Evolutionary conservation across 169 alveolate genomes (phyloP).

Genomic region (Plasmodium gaboni): DNA sequence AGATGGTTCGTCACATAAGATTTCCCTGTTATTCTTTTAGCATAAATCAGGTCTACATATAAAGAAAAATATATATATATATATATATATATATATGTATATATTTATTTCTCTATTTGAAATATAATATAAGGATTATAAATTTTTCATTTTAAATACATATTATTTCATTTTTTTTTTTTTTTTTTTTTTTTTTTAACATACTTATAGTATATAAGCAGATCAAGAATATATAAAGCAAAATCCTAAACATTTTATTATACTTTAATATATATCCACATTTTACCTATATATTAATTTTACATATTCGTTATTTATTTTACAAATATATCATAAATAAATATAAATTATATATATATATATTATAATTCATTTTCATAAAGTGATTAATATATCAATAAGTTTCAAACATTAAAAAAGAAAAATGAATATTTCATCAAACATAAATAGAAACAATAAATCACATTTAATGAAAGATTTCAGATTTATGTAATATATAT

Average conservation of each 20-base stretch:
- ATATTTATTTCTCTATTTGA: too few relatives aligned
- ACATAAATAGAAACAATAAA: too few relatives aligned
- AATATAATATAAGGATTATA: background rate
- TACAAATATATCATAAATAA: background rate
- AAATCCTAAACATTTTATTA: slow-evolving; percentile 32
- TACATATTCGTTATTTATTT: background rate
- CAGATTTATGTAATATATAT: too few relatives aligned
- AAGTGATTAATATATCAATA: too few relatives aligned
- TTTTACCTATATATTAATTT: slow-evolving; percentile 1
- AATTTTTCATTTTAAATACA: background rate
- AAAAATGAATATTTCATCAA: too few relatives aligned
- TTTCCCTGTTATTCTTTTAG: slow-evolving; percentile 13
- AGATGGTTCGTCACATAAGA: background rate
- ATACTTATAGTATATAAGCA: slow-evolving; percentile 18
- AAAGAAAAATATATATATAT: background rate
- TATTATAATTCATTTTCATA: background rate
- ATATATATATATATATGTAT: too few relatives aligned
- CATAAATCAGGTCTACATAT: slow-evolving; percentile 2
- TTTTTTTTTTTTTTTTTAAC: slow-evolving; percentile 1
- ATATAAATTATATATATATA: background rate
- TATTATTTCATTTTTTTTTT: slow-evolving; percentile 7
- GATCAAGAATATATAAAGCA: slow-evolving; percentile 7
- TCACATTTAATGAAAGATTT: too few relatives aligned
- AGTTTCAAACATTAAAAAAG: too few relatives aligned
- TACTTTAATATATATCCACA: background rate